These are phyloP conservation scores for Garcia nutans DNA, from an alignment of 345 rosid species.

Conservation along the genomic window DNA sequence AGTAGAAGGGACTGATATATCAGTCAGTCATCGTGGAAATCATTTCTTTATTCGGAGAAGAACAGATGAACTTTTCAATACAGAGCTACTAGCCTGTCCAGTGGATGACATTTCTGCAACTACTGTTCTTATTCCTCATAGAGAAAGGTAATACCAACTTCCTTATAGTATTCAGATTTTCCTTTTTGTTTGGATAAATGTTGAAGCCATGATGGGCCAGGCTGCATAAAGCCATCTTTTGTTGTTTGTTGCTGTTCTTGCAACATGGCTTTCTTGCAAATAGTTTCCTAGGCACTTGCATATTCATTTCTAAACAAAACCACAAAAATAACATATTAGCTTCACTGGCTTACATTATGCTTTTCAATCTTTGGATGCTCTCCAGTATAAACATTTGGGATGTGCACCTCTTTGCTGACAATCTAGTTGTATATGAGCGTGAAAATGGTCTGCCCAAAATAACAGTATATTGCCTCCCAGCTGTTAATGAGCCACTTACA, in stretches of 20 bases:
- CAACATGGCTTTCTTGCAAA: not conserved
- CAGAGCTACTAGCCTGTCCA: conserved; percentile 72
- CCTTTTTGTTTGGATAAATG: not conserved
- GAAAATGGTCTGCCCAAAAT: conserved; percentile 69
- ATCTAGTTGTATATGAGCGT: conserved; percentile 79
- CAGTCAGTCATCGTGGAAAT: conserved; percentile 77
- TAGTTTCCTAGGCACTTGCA: not conserved
- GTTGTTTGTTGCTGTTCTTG: not conserved
- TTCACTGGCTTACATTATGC: not conserved
- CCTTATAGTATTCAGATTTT: not conserved
- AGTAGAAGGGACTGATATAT: conserved; percentile 59
- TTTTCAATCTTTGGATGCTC: not conserved
- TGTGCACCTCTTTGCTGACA: conserved; percentile 66
- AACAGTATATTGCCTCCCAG: conserved; percentile 65
- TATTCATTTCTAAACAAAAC: not conserved
- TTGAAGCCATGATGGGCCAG: not conserved
- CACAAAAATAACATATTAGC: not conserved
- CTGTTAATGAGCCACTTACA: conserved; percentile 60
- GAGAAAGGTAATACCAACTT: conserved; percentile 54
- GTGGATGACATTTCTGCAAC: conserved; percentile 58
- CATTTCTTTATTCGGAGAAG: conserved; percentile 78
- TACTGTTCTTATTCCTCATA: conserved; percentile 69
- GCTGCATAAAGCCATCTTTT: not conserved
- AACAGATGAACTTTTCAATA: conserved; percentile 74
- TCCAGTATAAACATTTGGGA: conserved; percentile 80